Percentiles rank a stretch among this genome's conserved stretches.
Conservation (phyloP, 179 eudicot species). For the Spinacia oleracea region DNA sequence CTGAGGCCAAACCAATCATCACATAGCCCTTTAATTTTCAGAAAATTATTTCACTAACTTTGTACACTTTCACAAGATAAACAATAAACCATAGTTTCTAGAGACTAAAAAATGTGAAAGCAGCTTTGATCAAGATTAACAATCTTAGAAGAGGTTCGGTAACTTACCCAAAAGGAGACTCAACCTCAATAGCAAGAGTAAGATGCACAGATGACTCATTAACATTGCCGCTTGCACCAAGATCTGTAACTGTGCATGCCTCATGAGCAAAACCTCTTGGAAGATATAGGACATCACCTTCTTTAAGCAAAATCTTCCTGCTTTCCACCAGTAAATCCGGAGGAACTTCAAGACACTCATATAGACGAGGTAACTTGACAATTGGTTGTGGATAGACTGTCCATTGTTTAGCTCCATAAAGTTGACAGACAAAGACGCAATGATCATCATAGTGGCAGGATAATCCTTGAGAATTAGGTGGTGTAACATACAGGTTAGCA, state of each 20-base stretch:
- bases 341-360: slow-evolving; percentile 46
- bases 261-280: slow-evolving; percentile 90
- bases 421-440: slow-evolving; percentile 85
- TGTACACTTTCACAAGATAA: not conserved
- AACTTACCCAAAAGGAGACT: slow-evolving; percentile 93
- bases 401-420: slow-evolving; percentile 71
- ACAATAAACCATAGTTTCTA: not conserved
- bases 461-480: slow-evolving; percentile 75
- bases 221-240: slow-evolving; percentile 27
- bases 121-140: not conserved
- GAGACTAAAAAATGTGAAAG: not conserved
- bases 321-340: slow-evolving; percentile 29
- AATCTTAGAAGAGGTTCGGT: slow-evolving; percentile 7
- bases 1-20: not conserved
- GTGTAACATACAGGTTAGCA: slow-evolving; percentile 78
- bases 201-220: slow-evolving; percentile 64
- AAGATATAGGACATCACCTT: slow-evolving; percentile 84
- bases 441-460: slow-evolving; percentile 83
- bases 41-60: not conserved
- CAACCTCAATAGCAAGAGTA: slow-evolving; percentile 79
- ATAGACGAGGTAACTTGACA: slow-evolving; percentile 66
- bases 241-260: slow-evolving; percentile 54
- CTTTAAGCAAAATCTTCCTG: slow-evolving; percentile 48
- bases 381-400: slow-evolving; percentile 41
- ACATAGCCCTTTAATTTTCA: not conserved